Evolutionary conservation across 2,329 filamentous ascomycete genomes (phyloP), one percentile per base, ranked within the genome.

Genomic region (Ilyonectria robusta): DNA sequence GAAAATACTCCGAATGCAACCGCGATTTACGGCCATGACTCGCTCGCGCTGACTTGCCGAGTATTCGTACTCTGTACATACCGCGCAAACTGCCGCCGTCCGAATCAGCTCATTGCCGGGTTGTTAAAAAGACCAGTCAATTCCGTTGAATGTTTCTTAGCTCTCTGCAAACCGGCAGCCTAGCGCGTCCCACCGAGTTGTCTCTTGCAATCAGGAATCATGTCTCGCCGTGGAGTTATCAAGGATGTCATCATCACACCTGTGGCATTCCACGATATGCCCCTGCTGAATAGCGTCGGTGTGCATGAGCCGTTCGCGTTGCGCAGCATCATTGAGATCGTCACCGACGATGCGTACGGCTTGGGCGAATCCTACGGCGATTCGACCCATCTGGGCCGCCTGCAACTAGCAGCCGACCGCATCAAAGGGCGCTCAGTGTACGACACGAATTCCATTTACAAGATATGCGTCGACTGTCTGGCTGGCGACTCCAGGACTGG

Each of bases 381-480:
- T 68, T 79, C 77, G 4, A 75, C 76, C 2, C 82, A 83, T 60
- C 67, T 83, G 1, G 56, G 62, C 4, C 80, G 80, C 8, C 72
- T 84, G 11, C 71, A 77, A 6, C 70, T 67, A 33, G 81, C 76
- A 40, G 80, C 79, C 6, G 65, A 75, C 4, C 66, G 66, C 5
- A 74, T 81, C 59, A 79, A 72, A 17, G 78, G 75, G 0, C 59
- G 78, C 6, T 69, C 78, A 2, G 69, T 80, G 1, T 78, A 79
- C 42, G 93, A 94, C 80, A 95, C 93, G 1, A 96, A 95, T 76
- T 91, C 95, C 75, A 88, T 95, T 70, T 95, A 95, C 81, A 91
- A 94, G 71, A 93, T 91, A 2, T 97, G 97, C 76, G 86, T 94
- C 81, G 92, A 95, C 64, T 93, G 93, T 0, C 76, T 82, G 0